A percentile compares a stretch with the other conserved stretches of the same genome.
These are phyloP conservation scores for Ophiostoma triangulosporum DNA, from an alignment of 2,329 filamentous ascomycete species.

Conservation along the genomic window DNA sequence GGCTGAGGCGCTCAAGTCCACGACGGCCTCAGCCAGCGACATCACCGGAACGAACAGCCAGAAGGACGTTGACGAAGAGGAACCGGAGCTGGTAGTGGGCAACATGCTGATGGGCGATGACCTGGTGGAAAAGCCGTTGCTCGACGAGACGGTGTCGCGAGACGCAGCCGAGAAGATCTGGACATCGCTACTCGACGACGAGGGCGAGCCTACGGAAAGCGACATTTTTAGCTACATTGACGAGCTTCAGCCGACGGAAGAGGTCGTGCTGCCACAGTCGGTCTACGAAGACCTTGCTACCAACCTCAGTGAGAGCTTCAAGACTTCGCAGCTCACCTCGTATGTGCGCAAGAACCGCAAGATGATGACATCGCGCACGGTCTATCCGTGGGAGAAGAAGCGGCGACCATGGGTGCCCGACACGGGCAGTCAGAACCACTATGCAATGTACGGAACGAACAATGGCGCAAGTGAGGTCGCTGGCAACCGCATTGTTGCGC, in stretches of 20 bases:
- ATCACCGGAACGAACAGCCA: not conserved
- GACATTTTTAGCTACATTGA: conserved; percentile 34
- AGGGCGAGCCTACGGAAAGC: conserved; percentile 16
- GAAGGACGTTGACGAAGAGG: not conserved
- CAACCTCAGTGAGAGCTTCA: conserved; percentile 33
- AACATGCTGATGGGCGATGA: not conserved
- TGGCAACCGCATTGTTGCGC: not conserved
- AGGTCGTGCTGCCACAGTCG: conserved; percentile 23
- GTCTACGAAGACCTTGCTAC: conserved; percentile 30
- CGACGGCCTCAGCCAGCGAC: not conserved
- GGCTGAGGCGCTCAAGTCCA: not conserved
- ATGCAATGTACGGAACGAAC: not conserved
- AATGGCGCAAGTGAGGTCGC: not conserved
- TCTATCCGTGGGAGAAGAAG: conserved; percentile 27
- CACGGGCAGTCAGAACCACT: conserved; percentile 5
- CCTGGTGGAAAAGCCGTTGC: not conserved
- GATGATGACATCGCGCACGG: not conserved
- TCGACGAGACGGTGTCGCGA: not conserved
- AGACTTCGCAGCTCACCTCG: conserved; percentile 27
- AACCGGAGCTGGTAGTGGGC: not conserved
- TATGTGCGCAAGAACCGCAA: conserved; percentile 24
- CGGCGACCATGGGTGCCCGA: conserved; percentile 30
- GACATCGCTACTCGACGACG: conserved; percentile 3
- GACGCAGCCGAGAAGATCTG: conserved; percentile 6
- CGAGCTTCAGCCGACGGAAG: conserved; percentile 30